Evolutionary conservation across 2,329 filamentous ascomycete genomes (phyloP), one percentile per base, ranked within the genome.

Genomic region (Scorias spongiosa): DNA sequence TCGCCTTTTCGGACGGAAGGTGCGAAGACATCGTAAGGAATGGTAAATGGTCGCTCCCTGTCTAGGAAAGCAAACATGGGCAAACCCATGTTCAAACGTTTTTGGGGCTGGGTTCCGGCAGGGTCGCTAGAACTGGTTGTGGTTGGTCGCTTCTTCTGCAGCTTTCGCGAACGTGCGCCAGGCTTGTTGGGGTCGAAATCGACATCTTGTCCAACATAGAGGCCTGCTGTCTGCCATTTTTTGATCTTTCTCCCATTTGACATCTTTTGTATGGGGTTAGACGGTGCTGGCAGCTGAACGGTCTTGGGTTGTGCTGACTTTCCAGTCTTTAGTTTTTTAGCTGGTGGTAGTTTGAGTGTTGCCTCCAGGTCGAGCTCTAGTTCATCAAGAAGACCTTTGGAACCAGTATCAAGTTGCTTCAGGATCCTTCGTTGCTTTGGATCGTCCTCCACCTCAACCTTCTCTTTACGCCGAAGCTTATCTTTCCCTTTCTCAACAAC

Each of bases 21-120:
- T 43, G 86, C 84, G 68, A 89, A 96, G 40, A 94, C 72, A 59
- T 94, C 83, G 57, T 78, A 95, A 0, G 91, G 91, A 28, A 98
- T 68, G 62, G 86, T 86, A 65, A 93, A 96, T 59, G 93, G 80
- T 20, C 61, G 59, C 20, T 64, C 81, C 47, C 75, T 54, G 43
- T 87, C 74, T 46, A 95, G 63, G 43, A 61, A 61, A 14, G 45
- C 44, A 41, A 59, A 63, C 59, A 62, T 62, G 9, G 60, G 60
- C 30, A 62, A 45, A 11, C 56, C 46, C 43, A 62, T 50, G 44
- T 57, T 44, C 18, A 81, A 67, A 42, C 80, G 75, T 48, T 85
- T 67, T 2, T 84, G 84, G 44, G 76, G 76, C 5, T 38, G 59
- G 84, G 93, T 64, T 93, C 84, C 29, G 86, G 87, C 41, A 39